A percentile compares a stretch with the other conserved stretches of the same genome.
These are phyloP conservation scores for Pachysandra terminalis DNA, from an alignment of 164 flowering plant genomes.

Conservation along the genomic window DNA sequence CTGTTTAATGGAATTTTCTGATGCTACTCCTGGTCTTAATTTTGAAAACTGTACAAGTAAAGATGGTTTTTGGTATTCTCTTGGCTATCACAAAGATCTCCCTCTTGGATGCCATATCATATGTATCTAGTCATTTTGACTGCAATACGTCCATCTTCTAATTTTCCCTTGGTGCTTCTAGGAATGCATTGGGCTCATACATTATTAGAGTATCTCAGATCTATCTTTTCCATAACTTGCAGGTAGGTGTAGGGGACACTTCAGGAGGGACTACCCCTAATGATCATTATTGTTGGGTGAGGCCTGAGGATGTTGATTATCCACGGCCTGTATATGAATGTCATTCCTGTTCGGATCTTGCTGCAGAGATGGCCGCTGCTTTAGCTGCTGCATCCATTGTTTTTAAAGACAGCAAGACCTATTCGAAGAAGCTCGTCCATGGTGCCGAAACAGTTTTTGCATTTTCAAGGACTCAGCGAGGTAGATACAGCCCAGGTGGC, in stretches of 20 bases:
- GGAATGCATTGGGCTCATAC: no score
- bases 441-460: slow-evolving; percentile 77
- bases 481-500: slow-evolving; percentile 68
- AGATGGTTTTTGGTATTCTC: no score
- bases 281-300: slow-evolving; percentile 98
- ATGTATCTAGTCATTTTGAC: no score
- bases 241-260: slow-evolving; percentile 84
- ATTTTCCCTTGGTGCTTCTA: no score
- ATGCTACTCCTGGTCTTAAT: no score
- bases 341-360: slow-evolving; percentile 81
- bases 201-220: no score
- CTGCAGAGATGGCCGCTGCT: slow-evolving; percentile 98
- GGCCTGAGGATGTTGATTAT: slow-evolving; percentile 97
- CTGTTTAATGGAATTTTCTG: no score
- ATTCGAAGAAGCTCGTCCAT: slow-evolving; percentile 92
- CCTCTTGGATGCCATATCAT: no score
- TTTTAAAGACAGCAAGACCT: slow-evolving; percentile 88
- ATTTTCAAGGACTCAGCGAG: slow-evolving; percentile 76
- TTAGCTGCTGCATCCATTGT: slow-evolving; percentile 96
- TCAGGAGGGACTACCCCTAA: slow-evolving; percentile 57
- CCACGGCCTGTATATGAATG: slow-evolving; percentile 62
- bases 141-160: no score
- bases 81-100: no score
- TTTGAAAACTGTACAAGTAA: no score
- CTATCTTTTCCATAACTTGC: slow-evolving; percentile 9